Evolutionary conservation across 1,139 yeast species (phyloP).

Genomic region (Candida freyschussii): DNA sequence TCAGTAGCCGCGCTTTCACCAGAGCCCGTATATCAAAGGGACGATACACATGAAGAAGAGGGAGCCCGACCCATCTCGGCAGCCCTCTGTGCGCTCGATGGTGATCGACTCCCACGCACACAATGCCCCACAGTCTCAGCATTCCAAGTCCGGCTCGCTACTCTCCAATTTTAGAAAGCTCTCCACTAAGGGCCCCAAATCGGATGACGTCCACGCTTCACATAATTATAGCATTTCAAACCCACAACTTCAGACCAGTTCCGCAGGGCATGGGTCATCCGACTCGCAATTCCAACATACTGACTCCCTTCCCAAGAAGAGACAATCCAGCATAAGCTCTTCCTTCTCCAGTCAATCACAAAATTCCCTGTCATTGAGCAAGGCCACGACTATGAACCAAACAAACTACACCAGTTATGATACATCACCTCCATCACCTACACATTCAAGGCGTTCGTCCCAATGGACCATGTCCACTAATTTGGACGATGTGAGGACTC

Average conservation of each 20-base stretch:
- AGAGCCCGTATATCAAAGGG: too few relatives aligned
- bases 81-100: slow-evolving; percentile 19
- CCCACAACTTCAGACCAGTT: slow-evolving; percentile 19
- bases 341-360: slow-evolving; percentile 21
- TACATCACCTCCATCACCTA: slow-evolving; percentile 21
- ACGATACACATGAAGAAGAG: slow-evolving; percentile 15
- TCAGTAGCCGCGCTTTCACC: too few relatives aligned
- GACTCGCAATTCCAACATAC: slow-evolving; percentile 7
- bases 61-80: slow-evolving; percentile 15
- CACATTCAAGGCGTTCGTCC: slow-evolving; percentile 25
- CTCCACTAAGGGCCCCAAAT: slow-evolving; percentile 16
- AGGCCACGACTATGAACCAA: slow-evolving; percentile 22
- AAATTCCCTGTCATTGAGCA: slow-evolving; percentile 20
- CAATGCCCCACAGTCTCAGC: slow-evolving; percentile 6
- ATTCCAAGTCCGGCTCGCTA: slow-evolving; percentile 18
- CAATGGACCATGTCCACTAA: slow-evolving; percentile 15
- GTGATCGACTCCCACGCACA: slow-evolving; percentile 7
- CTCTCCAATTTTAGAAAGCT: slow-evolving; percentile 25
- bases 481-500: slow-evolving; percentile 16
- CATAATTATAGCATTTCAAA: slow-evolving; percentile 16
- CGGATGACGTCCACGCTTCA: slow-evolving; percentile 9
- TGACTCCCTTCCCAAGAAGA: slow-evolving; percentile 8
- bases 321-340: slow-evolving; percentile 24
- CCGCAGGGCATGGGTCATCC: slow-evolving; percentile 1
- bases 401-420: slow-evolving; percentile 19